Conservation (phyloP, 495 filamentous ascomycete species). For the Friedmanniomyces endolithicus region DNA sequence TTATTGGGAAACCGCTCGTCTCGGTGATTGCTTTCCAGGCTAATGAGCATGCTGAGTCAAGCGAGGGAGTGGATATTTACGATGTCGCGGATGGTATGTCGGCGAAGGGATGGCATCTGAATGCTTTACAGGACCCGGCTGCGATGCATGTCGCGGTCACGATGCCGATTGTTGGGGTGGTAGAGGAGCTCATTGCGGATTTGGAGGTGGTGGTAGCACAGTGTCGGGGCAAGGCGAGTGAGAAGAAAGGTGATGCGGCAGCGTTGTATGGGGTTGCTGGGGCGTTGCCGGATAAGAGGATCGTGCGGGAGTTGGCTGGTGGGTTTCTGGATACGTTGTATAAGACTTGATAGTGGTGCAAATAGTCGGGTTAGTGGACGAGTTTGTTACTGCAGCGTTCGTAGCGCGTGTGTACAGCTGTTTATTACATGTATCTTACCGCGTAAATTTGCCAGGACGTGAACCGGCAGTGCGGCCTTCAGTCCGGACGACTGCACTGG, state of each 20-base stretch:
- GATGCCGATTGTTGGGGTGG: conserved; percentile 64
- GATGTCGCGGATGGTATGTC: conserved; percentile 47
- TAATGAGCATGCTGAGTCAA: neutral
- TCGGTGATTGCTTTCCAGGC: conserved; percentile 81
- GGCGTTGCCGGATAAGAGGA: conserved; percentile 84
- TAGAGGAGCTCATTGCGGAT: conserved; percentile 67
- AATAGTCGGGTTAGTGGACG: neutral
- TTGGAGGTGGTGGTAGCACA: conserved; percentile 64
- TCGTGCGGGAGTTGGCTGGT: conserved; percentile 77
- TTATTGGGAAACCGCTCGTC: conserved; percentile 78
- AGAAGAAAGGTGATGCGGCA: conserved; percentile 57
- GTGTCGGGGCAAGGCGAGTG: conserved; percentile 57
- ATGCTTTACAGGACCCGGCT: conserved; percentile 78
- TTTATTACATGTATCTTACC: too few relatives aligned
- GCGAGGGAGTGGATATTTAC: conserved; percentile 43
- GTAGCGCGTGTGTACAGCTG: neutral
- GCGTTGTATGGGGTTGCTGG: conserved; percentile 93
- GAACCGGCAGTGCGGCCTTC: too few relatives aligned
- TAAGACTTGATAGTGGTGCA: conserved; percentile 44
- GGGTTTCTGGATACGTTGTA: conserved; percentile 95
- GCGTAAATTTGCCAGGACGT: too few relatives aligned
- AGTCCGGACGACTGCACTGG: too few relatives aligned
- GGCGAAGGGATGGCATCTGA: conserved; percentile 83
- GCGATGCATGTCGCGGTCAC: conserved; percentile 98
- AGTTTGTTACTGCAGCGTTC: conserved; percentile 2